phyloP scores from a whole-genome alignment of 768 basidiomycete genomes.

The Lactifluus hygrophoroides region DNA sequence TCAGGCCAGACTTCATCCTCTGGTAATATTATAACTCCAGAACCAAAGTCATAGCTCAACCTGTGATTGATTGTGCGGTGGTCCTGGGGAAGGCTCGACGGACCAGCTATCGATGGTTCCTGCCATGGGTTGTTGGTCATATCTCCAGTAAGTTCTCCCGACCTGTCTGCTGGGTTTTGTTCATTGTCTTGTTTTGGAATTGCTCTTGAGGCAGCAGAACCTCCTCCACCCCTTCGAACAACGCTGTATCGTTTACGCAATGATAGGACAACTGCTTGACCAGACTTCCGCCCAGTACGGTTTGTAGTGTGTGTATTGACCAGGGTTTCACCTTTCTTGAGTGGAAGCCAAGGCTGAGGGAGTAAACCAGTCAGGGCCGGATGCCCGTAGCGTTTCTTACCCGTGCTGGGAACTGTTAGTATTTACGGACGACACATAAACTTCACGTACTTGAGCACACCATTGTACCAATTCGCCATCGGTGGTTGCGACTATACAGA shows the following conservation, averaged over 20 bases:
- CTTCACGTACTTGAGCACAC: slow-evolving; percentile 71
- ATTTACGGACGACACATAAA: not conserved
- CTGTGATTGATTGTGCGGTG: slow-evolving; percentile 40
- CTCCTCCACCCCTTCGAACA: slow-evolving; percentile 30
- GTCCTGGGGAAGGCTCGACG: slow-evolving; percentile 24
- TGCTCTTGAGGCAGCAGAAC: not conserved
- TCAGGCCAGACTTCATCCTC: slow-evolving; percentile 54
- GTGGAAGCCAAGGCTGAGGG: slow-evolving; percentile 89
- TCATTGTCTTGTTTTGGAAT: slow-evolving; percentile 15
- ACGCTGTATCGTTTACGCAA: slow-evolving; percentile 64
- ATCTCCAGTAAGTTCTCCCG: slow-evolving; percentile 2
- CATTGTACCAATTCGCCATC: slow-evolving; percentile 91
- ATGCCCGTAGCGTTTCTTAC: slow-evolving; percentile 89
- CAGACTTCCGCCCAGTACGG: slow-evolving; percentile 30
- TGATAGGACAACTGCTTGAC: slow-evolving; percentile 72
- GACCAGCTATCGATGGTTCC: slow-evolving; percentile 37
- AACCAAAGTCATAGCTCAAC: slow-evolving; percentile 76
- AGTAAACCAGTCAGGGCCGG: slow-evolving; percentile 91
- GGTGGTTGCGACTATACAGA: slow-evolving; percentile 79
- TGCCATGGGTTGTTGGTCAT: slow-evolving; percentile 49
- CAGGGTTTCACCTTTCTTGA: slow-evolving; percentile 73
- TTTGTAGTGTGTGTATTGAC: slow-evolving; percentile 45
- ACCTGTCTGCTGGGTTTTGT: not conserved
- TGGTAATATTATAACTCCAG: slow-evolving; percentile 83
- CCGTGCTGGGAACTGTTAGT: slow-evolving; percentile 49